phyloP scores from a whole-genome alignment of 352 stramenopile genomes.

The Globisporangium canariense region DNA sequence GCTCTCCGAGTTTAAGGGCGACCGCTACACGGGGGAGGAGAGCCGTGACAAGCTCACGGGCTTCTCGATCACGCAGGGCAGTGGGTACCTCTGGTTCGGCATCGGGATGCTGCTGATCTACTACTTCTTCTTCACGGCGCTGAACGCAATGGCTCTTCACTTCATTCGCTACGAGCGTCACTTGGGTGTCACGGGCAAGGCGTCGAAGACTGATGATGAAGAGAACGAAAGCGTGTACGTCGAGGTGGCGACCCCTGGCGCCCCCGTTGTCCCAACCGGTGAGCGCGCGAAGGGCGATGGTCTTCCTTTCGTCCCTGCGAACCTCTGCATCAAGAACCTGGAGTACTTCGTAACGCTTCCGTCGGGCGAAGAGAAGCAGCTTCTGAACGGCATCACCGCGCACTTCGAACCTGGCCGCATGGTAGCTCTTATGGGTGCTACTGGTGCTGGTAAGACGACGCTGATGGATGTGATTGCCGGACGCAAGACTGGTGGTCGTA shows the following conservation, averaged over 20 bases:
- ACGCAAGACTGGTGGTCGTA: slow-evolving; percentile 43
- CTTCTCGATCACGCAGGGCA: slow-evolving; percentile 18
- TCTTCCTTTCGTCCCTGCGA: slow-evolving; percentile 23
- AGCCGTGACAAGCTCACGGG: background rate
- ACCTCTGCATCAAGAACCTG: slow-evolving; percentile 29
- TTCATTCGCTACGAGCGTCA: slow-evolving; percentile 33
- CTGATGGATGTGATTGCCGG: slow-evolving; percentile 52
- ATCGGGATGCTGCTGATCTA: slow-evolving; percentile 33
- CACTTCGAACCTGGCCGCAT: slow-evolving; percentile 40
- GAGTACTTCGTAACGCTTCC: slow-evolving; percentile 47
- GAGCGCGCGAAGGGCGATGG: background rate
- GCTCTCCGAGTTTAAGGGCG: slow-evolving; percentile 29
- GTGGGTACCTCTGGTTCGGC: slow-evolving; percentile 33
- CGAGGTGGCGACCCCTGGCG: slow-evolving; percentile 2
- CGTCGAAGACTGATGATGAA: background rate
- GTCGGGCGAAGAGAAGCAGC: slow-evolving; percentile 22
- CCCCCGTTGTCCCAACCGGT: background rate
- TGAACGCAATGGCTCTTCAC: slow-evolving; percentile 37
- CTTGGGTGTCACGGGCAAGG: background rate
- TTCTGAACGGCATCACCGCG: slow-evolving; percentile 38
- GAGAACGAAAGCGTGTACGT: slow-evolving; percentile 12
- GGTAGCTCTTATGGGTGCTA: slow-evolving; percentile 65
- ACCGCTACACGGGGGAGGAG: slow-evolving; percentile 6
- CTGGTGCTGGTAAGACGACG: slow-evolving; percentile 56
- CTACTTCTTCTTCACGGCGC: slow-evolving; percentile 37